Conservation (phyloP, 306 rosid species). For the Acacia confusa region DNA sequence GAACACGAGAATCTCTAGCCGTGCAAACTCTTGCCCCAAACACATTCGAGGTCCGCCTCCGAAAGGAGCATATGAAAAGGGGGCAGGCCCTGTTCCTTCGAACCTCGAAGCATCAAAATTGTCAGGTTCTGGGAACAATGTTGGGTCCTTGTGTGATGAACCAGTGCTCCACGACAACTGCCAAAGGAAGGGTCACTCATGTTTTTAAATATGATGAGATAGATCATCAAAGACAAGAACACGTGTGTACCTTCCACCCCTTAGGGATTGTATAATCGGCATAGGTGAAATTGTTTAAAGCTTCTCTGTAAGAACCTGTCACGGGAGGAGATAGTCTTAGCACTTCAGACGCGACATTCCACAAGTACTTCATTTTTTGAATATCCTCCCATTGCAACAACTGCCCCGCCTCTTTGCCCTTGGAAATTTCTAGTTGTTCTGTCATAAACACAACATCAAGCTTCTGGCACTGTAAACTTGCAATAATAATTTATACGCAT, state of each 20-base stretch:
- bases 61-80: conserved; percentile 50
- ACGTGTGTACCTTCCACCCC: conserved; percentile 56
- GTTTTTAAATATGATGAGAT: not conserved
- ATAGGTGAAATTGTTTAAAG: conserved; percentile 42
- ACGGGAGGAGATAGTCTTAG: conserved; percentile 50
- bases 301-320: conserved; percentile 55
- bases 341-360: conserved; percentile 57
- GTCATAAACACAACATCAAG: conserved; percentile 17
- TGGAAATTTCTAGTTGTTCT: conserved; percentile 50
- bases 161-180: conserved; percentile 49
- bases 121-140: conserved; percentile 41
- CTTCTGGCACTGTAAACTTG: not conserved
- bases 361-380: conserved; percentile 60
- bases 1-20: conserved; percentile 49
- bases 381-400: conserved; percentile 54
- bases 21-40: conserved; percentile 58
- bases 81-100: conserved; percentile 47
- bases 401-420: conserved; percentile 43
- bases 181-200: not conserved
- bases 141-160: conserved; percentile 48
- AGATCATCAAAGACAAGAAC: no score
- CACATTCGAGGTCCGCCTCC: conserved; percentile 68
- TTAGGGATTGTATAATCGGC: conserved; percentile 52
- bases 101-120: conserved; percentile 54
- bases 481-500: not conserved